Evolutionary conservation across 1,284 basidiomycete species (phyloP), one percentile per base, ranked within the genome.

Genomic region (Singerocomus inundabilis): DNA sequence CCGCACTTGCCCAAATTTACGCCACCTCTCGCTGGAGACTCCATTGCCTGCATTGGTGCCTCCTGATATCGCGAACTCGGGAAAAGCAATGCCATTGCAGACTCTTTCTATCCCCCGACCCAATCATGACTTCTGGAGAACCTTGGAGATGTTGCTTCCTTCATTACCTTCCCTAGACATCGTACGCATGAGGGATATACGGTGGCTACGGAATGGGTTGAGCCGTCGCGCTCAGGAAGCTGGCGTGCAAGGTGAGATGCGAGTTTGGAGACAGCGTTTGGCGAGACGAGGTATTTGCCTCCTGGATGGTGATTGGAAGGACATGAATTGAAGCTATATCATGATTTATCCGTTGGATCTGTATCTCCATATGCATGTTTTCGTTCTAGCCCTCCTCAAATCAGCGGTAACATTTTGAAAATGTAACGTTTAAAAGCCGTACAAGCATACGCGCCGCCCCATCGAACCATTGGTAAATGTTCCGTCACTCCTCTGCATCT

Each of bases 241-340:
- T 4, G 88, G 88, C 4, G 78, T 88, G 12, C 87, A 89, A 66
- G 88, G 88, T 36, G 84, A 88, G 65, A 84, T 90, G 81, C 71
- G 74, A 53, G 76, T 81, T 46, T 91, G 88, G 88, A 73, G 75
- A 51, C 73, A 77, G 39, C 74, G 83, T 44, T 71, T 90, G 32
- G 70, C 68, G 12, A 72, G 80, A 51, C 72, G 76, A 54, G 73
- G 78, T 0, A 76, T 90, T 36, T 72, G 76, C 25, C 68, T 90
- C 31, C 66, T 90, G 44, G 87, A 90, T 60, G 73, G 76, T 12
- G 80, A 86, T 52, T 88, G 85, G 85, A 80, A 75, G 54, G 77
- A 76, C 52, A 65, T 68, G 44, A 69, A 69, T 29, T 71, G 40
- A 59, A 45, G 25, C 49, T 44, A 29, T 48, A 40, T 44, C 24